Evolutionary conservation across 108 stramenopile species (phyloP), one percentile per base, ranked within the genome.

Genomic region (Cyclotella cryptica): DNA sequence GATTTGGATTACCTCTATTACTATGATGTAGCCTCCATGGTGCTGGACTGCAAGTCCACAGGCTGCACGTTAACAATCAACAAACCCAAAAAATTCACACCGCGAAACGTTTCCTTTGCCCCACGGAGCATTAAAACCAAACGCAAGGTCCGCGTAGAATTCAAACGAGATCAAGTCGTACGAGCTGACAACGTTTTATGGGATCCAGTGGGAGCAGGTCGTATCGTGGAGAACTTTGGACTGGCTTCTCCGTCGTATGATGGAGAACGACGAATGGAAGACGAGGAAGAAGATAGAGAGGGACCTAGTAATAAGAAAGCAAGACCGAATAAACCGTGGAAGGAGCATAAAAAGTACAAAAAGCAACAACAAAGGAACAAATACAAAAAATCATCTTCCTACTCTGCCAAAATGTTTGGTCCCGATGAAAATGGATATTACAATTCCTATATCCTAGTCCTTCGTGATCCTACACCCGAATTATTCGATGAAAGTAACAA

Each of bases 391-490:
- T 86, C 84, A 46, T 19, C 41, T 14, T 46, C 43, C 59, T 74
- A 66, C 59, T 63, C 59, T 44, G 83, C 85, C 63, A 85, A 79
- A 57, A 55, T 47, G 35, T 40, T 52, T 44, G 89, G 89, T 42
- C 92, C 90, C 10, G 93, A 94, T 74, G 59, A 60, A 30, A 47
- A 89, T 61, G 93, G 93, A 11, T 67, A 79, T 46, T 94, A 89
- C 62, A 54, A 78, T 47, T 85, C 89, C 0, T 94, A 90, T 65
- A 65, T 55, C 14, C 42, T 94, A 13, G 70, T 84, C 19, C 35
- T 90, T 24, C 75, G 81, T 59, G 71, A 83, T 71, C 54, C 70
- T 58, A 68, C 66, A 19, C 84, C 55, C 21, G 22, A 57, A 21
- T 24, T 24, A 57, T 21, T 35, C 70, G 14, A 52, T 52, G 30